Evolutionary conservation across 2,329 filamentous ascomycete species (phyloP).

Genomic region (Teratosphaeria epicoccoides): DNA sequence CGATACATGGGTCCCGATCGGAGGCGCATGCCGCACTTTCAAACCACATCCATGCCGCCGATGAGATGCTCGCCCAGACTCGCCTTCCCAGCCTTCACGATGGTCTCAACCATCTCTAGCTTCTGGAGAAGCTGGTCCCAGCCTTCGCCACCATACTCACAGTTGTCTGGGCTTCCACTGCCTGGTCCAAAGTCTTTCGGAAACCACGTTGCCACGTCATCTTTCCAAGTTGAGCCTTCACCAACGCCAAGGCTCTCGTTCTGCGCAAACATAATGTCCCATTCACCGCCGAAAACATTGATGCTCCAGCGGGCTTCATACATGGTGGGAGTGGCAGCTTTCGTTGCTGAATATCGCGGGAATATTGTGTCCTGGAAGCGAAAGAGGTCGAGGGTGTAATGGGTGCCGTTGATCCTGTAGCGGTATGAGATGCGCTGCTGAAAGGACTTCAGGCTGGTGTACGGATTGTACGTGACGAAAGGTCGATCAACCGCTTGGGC

Average conservation of each 20-base stretch:
- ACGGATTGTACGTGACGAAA: constrained; percentile 13
- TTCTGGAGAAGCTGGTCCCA: constrained; percentile 21
- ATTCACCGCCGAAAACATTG: constrained; percentile 18
- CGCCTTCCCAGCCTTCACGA: constrained; percentile 1
- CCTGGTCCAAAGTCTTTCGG: constrained; percentile 13
- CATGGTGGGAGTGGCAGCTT: constrained; percentile 1
- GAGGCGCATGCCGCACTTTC: not conserved
- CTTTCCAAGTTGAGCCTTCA: constrained; percentile 16
- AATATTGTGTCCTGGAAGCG: constrained; percentile 18
- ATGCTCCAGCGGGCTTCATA: constrained; percentile 23
- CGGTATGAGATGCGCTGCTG: constrained; percentile 19
- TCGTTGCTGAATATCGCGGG: not conserved
- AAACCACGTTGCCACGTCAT: constrained; percentile 22
- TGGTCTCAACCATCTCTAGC: constrained; percentile 14
- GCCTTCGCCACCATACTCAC: constrained; percentile 11
- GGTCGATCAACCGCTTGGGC: constrained; percentile 4
- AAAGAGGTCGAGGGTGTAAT: constrained; percentile 22
- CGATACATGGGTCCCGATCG: not conserved
- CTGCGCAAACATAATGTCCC: constrained; percentile 18
- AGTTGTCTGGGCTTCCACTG: not conserved
- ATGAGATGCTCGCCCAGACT: constrained; percentile 1
- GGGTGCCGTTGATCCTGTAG: constrained; percentile 17
- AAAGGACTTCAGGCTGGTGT: constrained; percentile 7
- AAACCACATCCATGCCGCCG: constrained; percentile 5
- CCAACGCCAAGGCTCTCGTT: constrained; percentile 23